Evolutionary conservation across 192 early-diverging fungal species (phyloP).

Genomic region (Dispira parvispora): DNA sequence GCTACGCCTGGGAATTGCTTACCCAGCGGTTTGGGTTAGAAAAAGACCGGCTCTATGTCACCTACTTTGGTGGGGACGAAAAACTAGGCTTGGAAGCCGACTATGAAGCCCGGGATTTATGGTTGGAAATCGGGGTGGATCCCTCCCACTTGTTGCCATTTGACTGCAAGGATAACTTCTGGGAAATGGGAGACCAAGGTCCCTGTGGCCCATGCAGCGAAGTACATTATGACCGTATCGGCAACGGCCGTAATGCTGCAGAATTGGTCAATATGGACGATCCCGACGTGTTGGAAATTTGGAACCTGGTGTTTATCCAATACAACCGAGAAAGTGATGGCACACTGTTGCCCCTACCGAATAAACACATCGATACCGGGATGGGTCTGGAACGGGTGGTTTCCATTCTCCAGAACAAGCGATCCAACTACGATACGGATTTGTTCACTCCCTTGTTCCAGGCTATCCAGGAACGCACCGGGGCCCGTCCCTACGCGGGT

Average conservation of each 20-base stretch:
- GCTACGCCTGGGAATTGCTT: constrained; percentile 39
- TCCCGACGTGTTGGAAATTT: constrained; percentile 35
- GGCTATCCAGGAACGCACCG: neutral
- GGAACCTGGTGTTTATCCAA: constrained; percentile 95
- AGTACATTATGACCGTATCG: constrained; percentile 34
- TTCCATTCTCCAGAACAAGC: constrained; percentile 84
- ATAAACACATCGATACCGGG: constrained; percentile 96
- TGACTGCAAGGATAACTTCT: constrained; percentile 37
- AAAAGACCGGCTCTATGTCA: constrained; percentile 29
- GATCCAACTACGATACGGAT: constrained; percentile 98
- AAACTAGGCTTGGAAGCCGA: constrained; percentile 28
- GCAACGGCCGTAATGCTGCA: constrained; percentile 12
- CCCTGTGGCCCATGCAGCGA: constrained; percentile 46
- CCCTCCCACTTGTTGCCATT: constrained; percentile 30
- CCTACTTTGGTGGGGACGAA: constrained; percentile 10
- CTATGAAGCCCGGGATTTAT: constrained; percentile 32
- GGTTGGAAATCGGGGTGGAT: constrained; percentile 33
- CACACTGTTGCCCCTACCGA: constrained; percentile 71
- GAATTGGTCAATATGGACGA: constrained; percentile 13
- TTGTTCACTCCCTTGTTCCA: constrained; percentile 71
- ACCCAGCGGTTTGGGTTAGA: constrained; percentile 30
- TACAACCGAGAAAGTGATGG: constrained; percentile 94
- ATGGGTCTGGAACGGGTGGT: constrained; percentile 93
- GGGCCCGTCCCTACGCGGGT: constrained; percentile 18
- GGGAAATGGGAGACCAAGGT: constrained; percentile 44